phyloP scores from a whole-genome alignment of 2,329 filamentous ascomycete species.

The Zymoseptoria tritici region DNA sequence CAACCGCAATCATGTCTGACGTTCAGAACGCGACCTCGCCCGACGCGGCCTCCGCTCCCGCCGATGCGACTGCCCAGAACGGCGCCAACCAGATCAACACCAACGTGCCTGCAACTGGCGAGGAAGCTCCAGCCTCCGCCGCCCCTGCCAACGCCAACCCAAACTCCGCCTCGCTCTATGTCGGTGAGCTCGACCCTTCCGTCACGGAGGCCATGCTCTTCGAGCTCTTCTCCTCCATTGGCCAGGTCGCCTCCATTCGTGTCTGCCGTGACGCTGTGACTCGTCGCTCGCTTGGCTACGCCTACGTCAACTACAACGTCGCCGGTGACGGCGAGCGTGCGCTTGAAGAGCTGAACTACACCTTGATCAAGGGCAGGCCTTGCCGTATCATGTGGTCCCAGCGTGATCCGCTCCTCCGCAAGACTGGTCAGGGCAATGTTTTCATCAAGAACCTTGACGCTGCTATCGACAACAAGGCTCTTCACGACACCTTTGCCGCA shows the following conservation, averaged over 20 bases:
- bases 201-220: constrained; percentile 99
- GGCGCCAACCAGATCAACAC: constrained; percentile 60
- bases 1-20: constrained; percentile 31
- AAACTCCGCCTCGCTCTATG: constrained; percentile 96
- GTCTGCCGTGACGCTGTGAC: constrained; percentile 99
- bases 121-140: constrained; percentile 62
- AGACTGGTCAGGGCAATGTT: constrained; percentile 98
- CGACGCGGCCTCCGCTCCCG: constrained; percentile 62
- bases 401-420: constrained; percentile 96
- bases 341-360: constrained; percentile 99
- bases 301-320: constrained; percentile 99
- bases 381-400: constrained; percentile 99
- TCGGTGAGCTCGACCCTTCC: constrained; percentile 93
- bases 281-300: constrained; percentile 95
- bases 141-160: constrained; percentile 59
- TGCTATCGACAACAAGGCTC: constrained; percentile 99
- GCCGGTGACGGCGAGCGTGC: constrained; percentile 94
- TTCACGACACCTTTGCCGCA: constrained; percentile 97
- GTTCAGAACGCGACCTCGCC: constrained; percentile 42
- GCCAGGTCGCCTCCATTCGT: constrained; percentile 96
- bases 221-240: constrained; percentile 99
- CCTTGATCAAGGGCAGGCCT: constrained; percentile 93
- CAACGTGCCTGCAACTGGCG: constrained; percentile 56
- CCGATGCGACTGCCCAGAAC: constrained; percentile 55
- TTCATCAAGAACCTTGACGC: constrained; percentile 99